A percentile compares a stretch with the other conserved stretches of the same genome.
Evolutionary conservation across 495 filamentous ascomycete species (phyloP).

Genomic region (Penicillium egyptiacum): DNA sequence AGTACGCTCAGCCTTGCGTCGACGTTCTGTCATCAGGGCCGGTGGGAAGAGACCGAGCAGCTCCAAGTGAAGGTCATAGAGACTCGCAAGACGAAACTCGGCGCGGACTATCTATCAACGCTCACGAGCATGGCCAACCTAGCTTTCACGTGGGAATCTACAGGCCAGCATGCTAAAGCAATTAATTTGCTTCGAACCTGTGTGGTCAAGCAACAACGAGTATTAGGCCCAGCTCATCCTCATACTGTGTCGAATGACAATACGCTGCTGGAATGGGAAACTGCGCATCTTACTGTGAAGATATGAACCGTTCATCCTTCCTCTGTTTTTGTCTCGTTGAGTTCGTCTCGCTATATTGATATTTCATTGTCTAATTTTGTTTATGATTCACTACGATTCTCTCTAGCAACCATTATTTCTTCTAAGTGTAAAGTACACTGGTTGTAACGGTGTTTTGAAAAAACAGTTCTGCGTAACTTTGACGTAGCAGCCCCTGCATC

Average conservation of each 20-base stretch:
- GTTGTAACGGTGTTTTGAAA: no score
- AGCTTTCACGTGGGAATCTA: slow-evolving; percentile 9
- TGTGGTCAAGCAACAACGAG: slow-evolving; percentile 9
- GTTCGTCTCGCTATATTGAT: background rate
- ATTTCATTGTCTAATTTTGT: background rate
- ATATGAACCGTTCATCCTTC: slow-evolving; percentile 3
- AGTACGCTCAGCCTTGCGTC: no score
- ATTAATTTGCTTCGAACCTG: slow-evolving; percentile 11
- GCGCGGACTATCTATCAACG: background rate
- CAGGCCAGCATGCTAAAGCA: slow-evolving; percentile 5
- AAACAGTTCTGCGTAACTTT: no score
- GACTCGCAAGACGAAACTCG: background rate
- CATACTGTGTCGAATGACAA: background rate
- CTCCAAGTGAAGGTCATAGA: background rate
- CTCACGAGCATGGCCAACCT: slow-evolving; percentile 8
- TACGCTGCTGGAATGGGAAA: slow-evolving; percentile 5
- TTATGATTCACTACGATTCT: background rate
- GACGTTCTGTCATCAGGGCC: no score
- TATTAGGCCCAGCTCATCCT: slow-evolving; percentile 10
- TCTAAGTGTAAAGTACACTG: background rate
- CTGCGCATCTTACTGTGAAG: background rate
- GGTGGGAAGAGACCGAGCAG: no score
- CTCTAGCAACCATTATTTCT: slow-evolving; percentile 2
- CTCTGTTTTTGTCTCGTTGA: background rate
- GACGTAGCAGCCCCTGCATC: no score